Evolutionary conservation across 768 basidiomycete species (phyloP), one percentile per base, ranked within the genome.

Genomic region (Macrocybe gigantea): DNA sequence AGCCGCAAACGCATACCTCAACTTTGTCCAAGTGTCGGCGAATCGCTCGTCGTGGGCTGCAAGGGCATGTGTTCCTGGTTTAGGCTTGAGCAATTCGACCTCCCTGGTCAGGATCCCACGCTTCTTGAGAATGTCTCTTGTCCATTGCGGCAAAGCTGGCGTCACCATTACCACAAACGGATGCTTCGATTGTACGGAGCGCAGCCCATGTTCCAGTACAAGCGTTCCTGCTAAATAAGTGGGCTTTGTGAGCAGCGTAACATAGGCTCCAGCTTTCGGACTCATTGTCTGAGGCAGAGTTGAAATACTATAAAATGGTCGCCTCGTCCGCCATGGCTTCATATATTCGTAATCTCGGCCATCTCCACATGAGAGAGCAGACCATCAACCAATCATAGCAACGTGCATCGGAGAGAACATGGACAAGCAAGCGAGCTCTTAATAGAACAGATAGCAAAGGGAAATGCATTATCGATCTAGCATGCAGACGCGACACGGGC

Each of bases 101-200:
- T 82, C 80, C 49, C 69, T 67, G 35, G 79, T 73, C 11, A 41
- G 49, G 55, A 94, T 83, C 1, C 74, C 77, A 6, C 73, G 67
- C 40, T 69, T 71, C 22, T 56, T 50, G 32, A 98, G 73, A 38
- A 83, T 62, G 22, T 68, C 65, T 41, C 74, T 73, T 8, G 72
- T 76, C 14, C 77, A 70, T 31, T 69, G 50, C 3, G 81, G 70
- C 30, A 93, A 60, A 1, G 69, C 59, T 5, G 80, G 68, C 0
- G 89, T 88, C 34, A 78, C 76, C 82, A 93, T 87, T 34, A 85
- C 86, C 38, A 92, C 72, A 12, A 93, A 71, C n/a, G 87, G 82
- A 64, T 90, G 92, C 50, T 71, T 70, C 11, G 84, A 82, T 11
- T 72, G 63, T 33, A 80, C 78, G 9, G 70, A 48, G 35, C 68